Percentiles rank a stretch among this genome's conserved stretches.
Conservation (phyloP, 2,329 filamentous ascomycete genomes). For the Ceratocystis colombiana region DNA sequence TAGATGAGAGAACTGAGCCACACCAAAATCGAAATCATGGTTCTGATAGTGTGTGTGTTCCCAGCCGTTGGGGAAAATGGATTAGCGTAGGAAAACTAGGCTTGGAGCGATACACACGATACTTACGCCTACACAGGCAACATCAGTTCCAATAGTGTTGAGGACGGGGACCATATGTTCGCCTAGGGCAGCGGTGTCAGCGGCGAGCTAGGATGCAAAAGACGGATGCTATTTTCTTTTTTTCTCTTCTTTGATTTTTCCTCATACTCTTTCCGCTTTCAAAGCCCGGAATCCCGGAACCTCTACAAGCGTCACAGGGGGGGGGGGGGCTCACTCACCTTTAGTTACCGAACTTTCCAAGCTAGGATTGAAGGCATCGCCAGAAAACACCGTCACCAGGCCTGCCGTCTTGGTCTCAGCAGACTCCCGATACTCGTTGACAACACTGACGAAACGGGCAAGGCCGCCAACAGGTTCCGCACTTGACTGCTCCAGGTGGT, state of each 20-base stretch:
- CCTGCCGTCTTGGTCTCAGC: constrained; percentile 49
- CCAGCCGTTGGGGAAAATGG: not conserved
- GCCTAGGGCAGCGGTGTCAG: constrained; percentile 34
- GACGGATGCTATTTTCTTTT: no score
- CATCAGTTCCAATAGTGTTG: constrained; percentile 66
- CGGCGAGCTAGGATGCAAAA: not conserved
- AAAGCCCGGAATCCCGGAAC: not conserved
- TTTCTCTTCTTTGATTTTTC: no score
- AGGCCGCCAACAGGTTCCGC: constrained; percentile 76
- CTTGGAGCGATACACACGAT: constrained; percentile 18
- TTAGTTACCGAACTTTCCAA: constrained; percentile 84
- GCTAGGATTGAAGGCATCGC: constrained; percentile 86
- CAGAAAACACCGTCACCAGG: constrained; percentile 73
- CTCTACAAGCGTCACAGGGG: not conserved
- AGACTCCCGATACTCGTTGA: constrained; percentile 61
- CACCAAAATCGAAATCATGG: constrained; percentile 87
- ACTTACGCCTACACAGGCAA: constrained; percentile 70
- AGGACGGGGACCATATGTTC: constrained; percentile 81
- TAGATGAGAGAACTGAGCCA: constrained; percentile 66
- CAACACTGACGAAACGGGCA: constrained; percentile 67
- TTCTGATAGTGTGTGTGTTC: constrained; percentile 43
- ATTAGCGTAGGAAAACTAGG: not conserved
- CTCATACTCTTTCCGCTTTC: not conserved
- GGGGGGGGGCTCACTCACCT: constrained; percentile 38
- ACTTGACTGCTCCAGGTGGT: constrained; percentile 67